Conservation (phyloP, 2,329 filamentous ascomycete species). For the Stachybotrys chlorohalonatus region DNA sequence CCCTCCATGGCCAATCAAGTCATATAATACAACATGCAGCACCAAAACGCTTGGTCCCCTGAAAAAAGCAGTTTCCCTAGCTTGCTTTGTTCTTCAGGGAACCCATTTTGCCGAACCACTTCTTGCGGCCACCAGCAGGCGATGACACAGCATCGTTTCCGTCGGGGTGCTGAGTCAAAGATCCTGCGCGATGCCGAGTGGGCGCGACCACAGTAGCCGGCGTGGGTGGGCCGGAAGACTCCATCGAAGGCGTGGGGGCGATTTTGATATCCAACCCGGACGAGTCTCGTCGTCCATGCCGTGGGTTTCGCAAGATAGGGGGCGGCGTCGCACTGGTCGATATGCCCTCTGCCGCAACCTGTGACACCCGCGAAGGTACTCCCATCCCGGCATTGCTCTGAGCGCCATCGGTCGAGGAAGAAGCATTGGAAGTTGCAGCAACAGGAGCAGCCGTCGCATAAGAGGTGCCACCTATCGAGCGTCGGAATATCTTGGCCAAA, state of each 20-base stretch:
- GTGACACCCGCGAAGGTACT: conserved; percentile 29
- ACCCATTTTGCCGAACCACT: conserved; percentile 22
- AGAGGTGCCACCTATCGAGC: conserved; percentile 32
- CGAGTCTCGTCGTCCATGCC: conserved; percentile 18
- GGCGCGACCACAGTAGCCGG: conserved; percentile 5
- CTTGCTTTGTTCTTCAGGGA: conserved; percentile 15
- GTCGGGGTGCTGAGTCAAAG: background rate
- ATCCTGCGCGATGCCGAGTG: background rate
- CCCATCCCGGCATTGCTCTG: conserved; percentile 21
- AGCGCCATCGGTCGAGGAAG: background rate
- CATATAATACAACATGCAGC: background rate
- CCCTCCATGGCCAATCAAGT: too few species aligned
- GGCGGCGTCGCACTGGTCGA: conserved; percentile 42
- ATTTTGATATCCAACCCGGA: conserved; percentile 7
- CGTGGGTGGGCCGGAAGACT: conserved; percentile 6
- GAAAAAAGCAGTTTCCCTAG: conserved; percentile 11
- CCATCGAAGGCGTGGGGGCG: conserved; percentile 4
- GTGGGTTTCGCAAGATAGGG: conserved; percentile 41
- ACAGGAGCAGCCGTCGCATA: conserved; percentile 4
- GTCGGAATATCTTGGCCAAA: conserved; percentile 41
- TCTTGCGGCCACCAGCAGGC: conserved; percentile 18
- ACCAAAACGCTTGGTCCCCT: background rate
- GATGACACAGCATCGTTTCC: background rate
- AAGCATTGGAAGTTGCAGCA: conserved; percentile 6
- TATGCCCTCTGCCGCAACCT: conserved; percentile 30